phyloP scores from a whole-genome alignment of 176 grass and related monocot species.

The Neostapfia colusana region DNA sequence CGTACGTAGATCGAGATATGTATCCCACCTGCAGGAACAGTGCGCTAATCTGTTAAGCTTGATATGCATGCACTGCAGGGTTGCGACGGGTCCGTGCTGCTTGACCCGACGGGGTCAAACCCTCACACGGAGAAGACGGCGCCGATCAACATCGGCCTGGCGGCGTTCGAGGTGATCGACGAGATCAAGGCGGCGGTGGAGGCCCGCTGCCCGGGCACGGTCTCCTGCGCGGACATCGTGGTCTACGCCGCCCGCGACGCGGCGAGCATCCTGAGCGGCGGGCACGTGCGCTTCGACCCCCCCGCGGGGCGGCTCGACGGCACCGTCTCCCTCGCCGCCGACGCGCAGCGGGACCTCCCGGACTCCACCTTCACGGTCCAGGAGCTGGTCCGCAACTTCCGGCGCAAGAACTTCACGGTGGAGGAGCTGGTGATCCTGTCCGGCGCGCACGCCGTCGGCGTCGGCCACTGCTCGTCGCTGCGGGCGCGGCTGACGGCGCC shows the following conservation, averaged over 20 bases:
- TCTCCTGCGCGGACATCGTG: conserved; percentile 65
- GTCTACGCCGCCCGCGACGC: conserved; percentile 58
- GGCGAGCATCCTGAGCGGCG: conserved; percentile 45
- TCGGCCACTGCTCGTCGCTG: conserved; percentile 64
- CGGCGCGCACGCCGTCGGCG: conserved; percentile 67
- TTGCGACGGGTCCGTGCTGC: conserved; percentile 49
- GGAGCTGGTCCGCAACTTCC: conserved; percentile 51
- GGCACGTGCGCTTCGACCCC: conserved; percentile 45
- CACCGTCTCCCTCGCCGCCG: conserved; percentile 38
- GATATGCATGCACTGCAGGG: conserved; percentile 29
- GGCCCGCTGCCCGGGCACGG: conserved; percentile 35
- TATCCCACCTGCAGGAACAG: too few relatives aligned
- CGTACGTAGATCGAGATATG: too few relatives aligned
- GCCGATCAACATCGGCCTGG: conserved; percentile 51
- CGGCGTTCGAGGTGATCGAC: conserved; percentile 61
- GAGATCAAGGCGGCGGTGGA: conserved; percentile 55
- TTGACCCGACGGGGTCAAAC: conserved; percentile 50
- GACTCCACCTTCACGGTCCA: conserved; percentile 55
- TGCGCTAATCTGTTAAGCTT: too few relatives aligned
- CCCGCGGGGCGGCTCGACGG: conserved; percentile 59
- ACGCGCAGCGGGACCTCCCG: conserved; percentile 58
- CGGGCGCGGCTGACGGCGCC: conserved; percentile 40
- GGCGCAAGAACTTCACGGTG: conserved; percentile 56
- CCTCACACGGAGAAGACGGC: conserved; percentile 61
- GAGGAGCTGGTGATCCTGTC: conserved; percentile 72